Evolutionary conservation across 2,329 filamentous ascomycete species (phyloP), one percentile per base, ranked within the genome.

Genomic region (Mollisiaceae sp.): DNA sequence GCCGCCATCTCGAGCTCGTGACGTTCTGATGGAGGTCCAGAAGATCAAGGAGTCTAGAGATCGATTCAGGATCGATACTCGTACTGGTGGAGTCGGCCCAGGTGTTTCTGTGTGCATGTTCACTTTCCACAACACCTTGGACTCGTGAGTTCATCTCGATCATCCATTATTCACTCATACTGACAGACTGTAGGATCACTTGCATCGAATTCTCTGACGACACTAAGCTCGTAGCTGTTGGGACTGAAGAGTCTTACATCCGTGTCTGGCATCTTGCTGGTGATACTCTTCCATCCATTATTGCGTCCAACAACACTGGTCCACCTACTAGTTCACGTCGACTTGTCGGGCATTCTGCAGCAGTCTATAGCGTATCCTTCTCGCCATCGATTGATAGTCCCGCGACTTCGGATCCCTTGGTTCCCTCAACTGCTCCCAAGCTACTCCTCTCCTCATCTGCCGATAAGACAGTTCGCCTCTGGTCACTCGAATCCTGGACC

Each of bases 171-270:
- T 18, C 2, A 9, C 27, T 27, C 8, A 35, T 66, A n/a, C 59
- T 62, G 45, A 72, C 47, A 52, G 65, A 73, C 63, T 59, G 41
- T 62, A 94, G 92, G 63, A 86, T 97, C 65, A 93, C 92, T n/a
- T 97, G 92, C 75, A 88, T 98, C 76, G 94, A 98, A 74, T 97
- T 99, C 75, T 97, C 94, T 0, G 91, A 94, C 62, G 95, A 99
- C 75, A 90, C 92, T 68, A 86, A 89, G 70, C 85, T 98, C 35
- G 92, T 95, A 43, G 95, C 95, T 27, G 91, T 89, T 24, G 96
- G 95, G 35, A 97, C 94, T 57, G 89, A 91, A 62, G 94, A 98
- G 75, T 98, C 94, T 0, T 98, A 97, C 76, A 97, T 99, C 72
- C 91, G 94, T 18, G 87, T 99, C 14, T 99, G 94, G 93, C 91